Evolutionary conservation across 805 yeast genomes (phyloP), one percentile per base, ranked within the genome.

Genomic region (Cyberlindnera mycetangii): DNA sequence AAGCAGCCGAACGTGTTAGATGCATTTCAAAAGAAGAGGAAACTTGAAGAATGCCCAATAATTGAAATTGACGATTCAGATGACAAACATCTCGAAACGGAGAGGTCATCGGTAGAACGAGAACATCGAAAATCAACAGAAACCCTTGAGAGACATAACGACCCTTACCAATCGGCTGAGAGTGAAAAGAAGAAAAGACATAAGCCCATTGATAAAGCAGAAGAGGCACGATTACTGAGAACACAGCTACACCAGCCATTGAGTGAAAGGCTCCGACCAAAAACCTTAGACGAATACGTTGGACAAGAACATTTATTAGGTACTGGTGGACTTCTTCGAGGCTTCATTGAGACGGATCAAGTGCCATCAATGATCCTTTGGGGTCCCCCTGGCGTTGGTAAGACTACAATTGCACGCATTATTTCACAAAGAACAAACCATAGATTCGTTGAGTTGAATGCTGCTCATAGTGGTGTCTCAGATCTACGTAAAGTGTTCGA

Each of bases 311-410:
- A 90, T 64, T 65, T 93, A 3, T 69, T 92, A 5, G 84, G 86
- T 0, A 64, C 67, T 2, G 42, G 37, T 3, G 95, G 97, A 1
- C 69, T 82, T 3, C 66, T 92, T 3, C 67, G 79, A 21, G 81
- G 81, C 36, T 85, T 85, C 48, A 71, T 90, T 2, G 71, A 74
- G 30, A 66, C 75, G 16, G 64, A 83, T n/a, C 69, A 72, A 37
- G 69, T 86, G 7, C 97, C 97, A 1, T 89, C 97, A 0, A 74
- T 93, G 79, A 79, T 93, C 2, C 66, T 93, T 5, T 85, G 93
- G 86, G 99, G 99, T 0, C 96, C 96, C 1, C 95, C 97, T 2
- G 99, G 99, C 0, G 90, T 89, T 3, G 92, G 72, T 0, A 93
- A 93, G 60, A 93, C 99, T 0, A 84, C 97, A 0, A 60, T 93